These are phyloP conservation scores for Pythium coloratum DNA, from an alignment of 352 stramenopile genomes.

Conservation along the genomic window DNA sequence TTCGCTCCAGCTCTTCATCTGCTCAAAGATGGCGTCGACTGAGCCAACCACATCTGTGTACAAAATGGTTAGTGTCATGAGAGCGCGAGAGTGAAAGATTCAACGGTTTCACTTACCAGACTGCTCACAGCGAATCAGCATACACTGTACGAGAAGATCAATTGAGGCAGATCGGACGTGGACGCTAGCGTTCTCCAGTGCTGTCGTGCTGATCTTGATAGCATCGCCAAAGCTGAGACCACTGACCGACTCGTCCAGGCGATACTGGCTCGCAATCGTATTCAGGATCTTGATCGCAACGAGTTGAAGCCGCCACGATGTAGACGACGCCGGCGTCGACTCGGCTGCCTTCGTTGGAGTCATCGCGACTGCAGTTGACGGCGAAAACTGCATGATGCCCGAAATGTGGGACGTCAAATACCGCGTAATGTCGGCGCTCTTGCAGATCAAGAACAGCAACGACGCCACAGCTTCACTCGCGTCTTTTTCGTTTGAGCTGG, in stretches of 20 bases:
- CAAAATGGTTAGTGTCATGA: neutral
- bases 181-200: constrained; percentile 74
- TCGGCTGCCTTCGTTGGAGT: constrained; percentile 30
- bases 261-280: constrained; percentile 76
- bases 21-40: constrained; percentile 62
- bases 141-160: constrained; percentile 68
- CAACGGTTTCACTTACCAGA: constrained; percentile 41
- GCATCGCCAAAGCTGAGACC: constrained; percentile 57
- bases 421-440: constrained; percentile 66
- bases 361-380: constrained; percentile 7
- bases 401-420: constrained; percentile 61
- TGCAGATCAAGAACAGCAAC: constrained; percentile 81
- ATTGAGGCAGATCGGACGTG: constrained; percentile 72
- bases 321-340: neutral
- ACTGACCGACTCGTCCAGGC: constrained; percentile 56
- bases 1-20: constrained; percentile 75
- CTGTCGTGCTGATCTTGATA: constrained; percentile 61
- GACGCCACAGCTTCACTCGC: constrained; percentile 71
- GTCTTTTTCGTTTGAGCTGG: constrained; percentile 78
- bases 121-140: constrained; percentile 74
- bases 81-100: too few relatives aligned
- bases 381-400: constrained; percentile 38
- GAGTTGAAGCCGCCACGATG: constrained; percentile 67
- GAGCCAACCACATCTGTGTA: constrained; percentile 54
- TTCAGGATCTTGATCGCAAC: constrained; percentile 81